Base-by-base conservation (phyloP, 306 rosid species). In the Aeschynomene evenia region DNA sequence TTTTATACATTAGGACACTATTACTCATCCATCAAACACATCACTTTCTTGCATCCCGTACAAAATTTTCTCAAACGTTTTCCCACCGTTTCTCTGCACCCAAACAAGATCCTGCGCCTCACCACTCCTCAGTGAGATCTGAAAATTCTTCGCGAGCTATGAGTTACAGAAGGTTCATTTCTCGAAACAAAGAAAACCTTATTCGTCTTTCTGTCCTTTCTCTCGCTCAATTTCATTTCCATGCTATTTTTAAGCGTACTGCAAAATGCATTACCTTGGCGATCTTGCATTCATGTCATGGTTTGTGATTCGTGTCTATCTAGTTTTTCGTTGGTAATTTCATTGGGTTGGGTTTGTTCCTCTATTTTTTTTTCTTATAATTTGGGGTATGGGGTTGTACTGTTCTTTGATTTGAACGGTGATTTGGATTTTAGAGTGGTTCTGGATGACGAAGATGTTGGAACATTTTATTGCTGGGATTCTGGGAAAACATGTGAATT, bases 101-200 rank as follows among this genome's bases (percentile, higher is more conserved):
- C 79, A 59, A 83, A 66, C 70, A 62, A 12, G 77, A 55, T 81
- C 76, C 48, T 28, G 36, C 68, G 19, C 71, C 18, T 78, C 29
- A 2, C 56, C 65, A 52, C 56, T 13, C 63, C 51, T 54, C 70
- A 29, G 21, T 6, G 40, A 36, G 50, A 59, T 67, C 75, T 51
- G 64, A 26, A 26, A 34, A 15, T 70, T 60, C 71, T 18, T 28
- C 19, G 28, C 24, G 20, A 42, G 18, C 65, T 18, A 90, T 93
- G 98, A 93, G 81, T 78, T 82, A 93, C 85, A 75, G 98, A 90
- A 93, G 98, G 98, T 93, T 68, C 76, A 81, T 72, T 33, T 66
- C 18, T 24, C 23, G 13, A 51, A 62, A 24, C 37, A 70, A n/a
- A n/a, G n/a, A n/a, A n/a, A n/a, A n/a, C 34, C 34, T 19, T 13